Evolutionary conservation across 2,329 filamentous ascomycete genomes (phyloP).

Genomic region (Sclerotinia minor): DNA sequence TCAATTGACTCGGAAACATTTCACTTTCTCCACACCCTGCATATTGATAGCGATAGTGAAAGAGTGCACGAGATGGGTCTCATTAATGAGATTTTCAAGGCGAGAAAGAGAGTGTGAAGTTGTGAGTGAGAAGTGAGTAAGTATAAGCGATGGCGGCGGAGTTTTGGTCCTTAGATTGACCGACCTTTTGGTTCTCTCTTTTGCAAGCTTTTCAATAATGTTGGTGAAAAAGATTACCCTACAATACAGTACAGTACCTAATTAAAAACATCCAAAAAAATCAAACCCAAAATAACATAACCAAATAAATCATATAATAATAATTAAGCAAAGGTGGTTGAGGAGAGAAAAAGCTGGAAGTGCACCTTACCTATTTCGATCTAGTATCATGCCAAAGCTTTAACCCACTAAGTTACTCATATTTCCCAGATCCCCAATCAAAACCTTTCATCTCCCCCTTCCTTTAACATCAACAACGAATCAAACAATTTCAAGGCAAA

Average conservation of each 20-base stretch:
- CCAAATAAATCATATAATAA: not conserved
- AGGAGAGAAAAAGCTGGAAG: not conserved
- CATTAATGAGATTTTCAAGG: too few species aligned
- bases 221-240: not conserved
- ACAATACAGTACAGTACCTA: too few species aligned
- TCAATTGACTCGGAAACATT: not conserved
- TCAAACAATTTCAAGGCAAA: slow-evolving; percentile 21
- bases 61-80: too few species aligned
- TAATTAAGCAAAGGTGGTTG: not conserved
- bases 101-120: too few species aligned
- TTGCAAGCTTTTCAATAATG: not conserved
- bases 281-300: not conserved
- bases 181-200: not conserved
- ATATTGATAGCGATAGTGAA: not conserved
- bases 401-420: slow-evolving; percentile 20
- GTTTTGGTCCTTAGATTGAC: not conserved
- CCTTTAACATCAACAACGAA: slow-evolving; percentile 22
- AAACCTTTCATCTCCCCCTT: slow-evolving; percentile 23
- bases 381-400: not conserved
- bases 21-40: not conserved
- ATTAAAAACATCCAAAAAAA: not conserved
- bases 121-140: too few species aligned
- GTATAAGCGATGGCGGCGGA: too few species aligned
- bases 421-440: slow-evolving; percentile 24
- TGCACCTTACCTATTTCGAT: not conserved